Base-by-base conservation (phyloP, 2,329 filamentous ascomycete species). In the Neofusicoccum ribis region DNA sequence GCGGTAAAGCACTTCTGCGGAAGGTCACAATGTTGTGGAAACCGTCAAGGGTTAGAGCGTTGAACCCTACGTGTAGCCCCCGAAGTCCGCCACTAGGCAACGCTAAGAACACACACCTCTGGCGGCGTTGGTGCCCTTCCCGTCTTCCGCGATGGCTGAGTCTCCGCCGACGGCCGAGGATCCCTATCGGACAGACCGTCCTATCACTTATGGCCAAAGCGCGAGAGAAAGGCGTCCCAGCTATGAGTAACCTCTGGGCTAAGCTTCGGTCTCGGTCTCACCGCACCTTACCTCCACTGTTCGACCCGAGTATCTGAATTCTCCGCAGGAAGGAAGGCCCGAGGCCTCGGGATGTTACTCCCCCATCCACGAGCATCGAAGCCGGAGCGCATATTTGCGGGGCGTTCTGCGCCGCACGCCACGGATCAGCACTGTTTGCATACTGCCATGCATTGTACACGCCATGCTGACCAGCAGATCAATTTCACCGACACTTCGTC, bases 161-260 rank as follows among this genome's bases (percentile, higher is more conserved):
- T 44, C 9, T 20, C 15, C 15, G 27, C 3, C 15, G 11, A 46
- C 8, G 39, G 41, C 23, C 23, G 15, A 47, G 31, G 14, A n/a
- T 27, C 2, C 5, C 5, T n/a, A 9, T n/a, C 43, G 23, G 27
- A 20, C 15, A 46, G n/a, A 12, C 14, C 36, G 56, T 15, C 27
- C 31, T 27, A 46, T 60, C 43, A 20, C 27, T 31, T 47, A 23
- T 20, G 41, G 41, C 36, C 15, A 17, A 17, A 23, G 23, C 15
- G 15, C 14, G 23, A 6, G 17, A 7, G 12, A 44, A 15, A 58
- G 36, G 23, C 17, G 39, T 58, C 27, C 43, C 31, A 37, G 27
- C 11, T 20, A 23, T 37, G 43, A 47, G 56, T 60, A 60, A 60
- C 56, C 17, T 37, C 31, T 37, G 56, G 31, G 31, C 56, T 60